A percentile compares a stretch with the other conserved stretches of the same genome.
Evolutionary conservation across 495 filamentous ascomycete genomes (phyloP).

Genomic region (Hypoxylon intermedium): DNA sequence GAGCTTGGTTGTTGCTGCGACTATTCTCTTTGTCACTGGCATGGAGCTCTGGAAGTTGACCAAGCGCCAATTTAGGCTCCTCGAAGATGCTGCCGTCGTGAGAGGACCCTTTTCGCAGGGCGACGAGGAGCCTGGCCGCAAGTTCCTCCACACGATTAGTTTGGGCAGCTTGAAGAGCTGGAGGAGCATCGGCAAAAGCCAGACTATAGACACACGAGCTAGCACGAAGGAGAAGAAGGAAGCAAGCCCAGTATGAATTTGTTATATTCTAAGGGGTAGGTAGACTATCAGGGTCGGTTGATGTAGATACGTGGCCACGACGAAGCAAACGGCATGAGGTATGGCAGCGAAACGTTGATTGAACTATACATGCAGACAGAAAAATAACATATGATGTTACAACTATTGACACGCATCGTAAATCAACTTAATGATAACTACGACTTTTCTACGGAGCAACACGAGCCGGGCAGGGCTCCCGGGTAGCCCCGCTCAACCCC

Average conservation of each 20-base stretch:
- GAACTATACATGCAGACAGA: too few relatives aligned
- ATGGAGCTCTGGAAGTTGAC: constrained; percentile 72
- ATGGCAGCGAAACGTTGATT: too few relatives aligned
- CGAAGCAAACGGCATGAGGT: too few relatives aligned
- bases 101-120: constrained; percentile 53
- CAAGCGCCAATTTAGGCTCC: constrained; percentile 61
- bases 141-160: constrained; percentile 48
- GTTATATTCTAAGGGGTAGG: background rate
- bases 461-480: too few relatives aligned
- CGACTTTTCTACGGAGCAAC: too few relatives aligned
- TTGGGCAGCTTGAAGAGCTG: constrained; percentile 54
- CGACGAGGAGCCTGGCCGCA: constrained; percentile 44
- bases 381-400: too few relatives aligned
- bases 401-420: too few relatives aligned
- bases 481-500: too few relatives aligned
- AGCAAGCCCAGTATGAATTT: constrained; percentile 7
- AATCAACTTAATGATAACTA: too few relatives aligned
- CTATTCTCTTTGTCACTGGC: constrained; percentile 64
- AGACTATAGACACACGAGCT: constrained; percentile 40
- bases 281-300: background rate
- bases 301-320: too few relatives aligned
- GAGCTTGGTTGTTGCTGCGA: constrained; percentile 66
- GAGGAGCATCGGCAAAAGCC: constrained; percentile 42
- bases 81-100: constrained; percentile 52
- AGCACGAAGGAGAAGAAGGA: constrained; percentile 33